Conservation (phyloP, 768 basidiomycete species). For the Trametes elegans region DNA sequence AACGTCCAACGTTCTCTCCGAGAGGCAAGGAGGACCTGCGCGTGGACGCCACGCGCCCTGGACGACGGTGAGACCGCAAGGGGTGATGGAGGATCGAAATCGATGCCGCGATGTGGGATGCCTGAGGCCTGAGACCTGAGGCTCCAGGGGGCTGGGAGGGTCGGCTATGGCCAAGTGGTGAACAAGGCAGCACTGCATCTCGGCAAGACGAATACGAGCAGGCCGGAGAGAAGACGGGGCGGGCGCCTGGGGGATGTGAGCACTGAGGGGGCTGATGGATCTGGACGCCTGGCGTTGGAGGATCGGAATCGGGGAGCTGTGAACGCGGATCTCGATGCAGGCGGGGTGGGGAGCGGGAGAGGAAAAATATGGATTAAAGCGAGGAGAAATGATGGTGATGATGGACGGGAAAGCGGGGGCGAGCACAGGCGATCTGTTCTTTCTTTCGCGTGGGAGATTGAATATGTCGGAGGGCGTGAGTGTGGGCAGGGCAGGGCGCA, state of each 20-base stretch:
- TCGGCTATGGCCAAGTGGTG: neutral
- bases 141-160: neutral
- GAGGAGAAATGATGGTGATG: constrained; percentile 10
- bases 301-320: neutral
- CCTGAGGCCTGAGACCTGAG: too few relatives aligned
- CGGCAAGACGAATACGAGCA: neutral
- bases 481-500: constrained; percentile 3
- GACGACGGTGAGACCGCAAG: neutral
- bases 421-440: constrained; percentile 10
- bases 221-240: neutral
- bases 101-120: too few relatives aligned
- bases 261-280: too few relatives aligned
- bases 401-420: neutral
- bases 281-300: too few relatives aligned
- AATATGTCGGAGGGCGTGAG: constrained; percentile 14
- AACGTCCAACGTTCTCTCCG: constrained; percentile 8
- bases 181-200: constrained; percentile 8
- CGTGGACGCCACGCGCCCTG: neutral
- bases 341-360: neutral
- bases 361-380: constrained; percentile 2
- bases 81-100: too few relatives aligned
- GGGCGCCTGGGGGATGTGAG: too few relatives aligned
- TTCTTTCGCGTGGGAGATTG: constrained; percentile 23
- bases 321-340: too few relatives aligned
- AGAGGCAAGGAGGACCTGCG: constrained; percentile 15